phyloP scores from a whole-genome alignment of 2,329 filamentous ascomycete species.

The Catunica adiposa region DNA sequence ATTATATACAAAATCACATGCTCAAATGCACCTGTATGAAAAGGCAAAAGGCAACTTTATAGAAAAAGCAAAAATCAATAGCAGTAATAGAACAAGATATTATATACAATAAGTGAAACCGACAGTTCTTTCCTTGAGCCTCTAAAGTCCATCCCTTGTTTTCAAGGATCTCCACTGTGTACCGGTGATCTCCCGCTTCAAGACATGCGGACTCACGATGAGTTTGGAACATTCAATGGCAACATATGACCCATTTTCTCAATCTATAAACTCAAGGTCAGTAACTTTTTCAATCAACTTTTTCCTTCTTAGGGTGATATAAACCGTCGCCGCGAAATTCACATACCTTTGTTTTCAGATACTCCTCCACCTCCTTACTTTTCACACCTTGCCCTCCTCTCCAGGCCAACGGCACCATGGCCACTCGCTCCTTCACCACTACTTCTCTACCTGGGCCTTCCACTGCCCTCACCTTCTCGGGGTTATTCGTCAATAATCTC shows the following conservation, averaged over 20 bases:
- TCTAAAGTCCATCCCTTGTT: too few relatives aligned
- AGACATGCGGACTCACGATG: neutral
- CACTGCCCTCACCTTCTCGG: constrained; percentile 87
- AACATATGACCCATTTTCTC: constrained; percentile 78
- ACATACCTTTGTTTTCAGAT: constrained; percentile 81
- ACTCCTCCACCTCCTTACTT: constrained; percentile 81
- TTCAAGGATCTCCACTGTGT: neutral
- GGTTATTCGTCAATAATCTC: constrained; percentile 83
- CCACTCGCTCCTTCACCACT: constrained; percentile 71
- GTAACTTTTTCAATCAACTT: neutral
- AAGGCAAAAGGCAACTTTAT: neutral
- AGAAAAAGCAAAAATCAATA: constrained; percentile 3
- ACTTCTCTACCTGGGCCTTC: constrained; percentile 84
- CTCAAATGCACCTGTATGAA: neutral
- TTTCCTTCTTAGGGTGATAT: too few relatives aligned
- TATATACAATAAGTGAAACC: neutral
- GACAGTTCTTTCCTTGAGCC: too few relatives aligned
- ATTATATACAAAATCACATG: neutral
- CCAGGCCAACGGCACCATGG: constrained; percentile 94
- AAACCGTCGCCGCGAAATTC: neutral
- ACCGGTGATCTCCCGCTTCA: neutral
- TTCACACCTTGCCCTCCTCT: constrained; percentile 68
- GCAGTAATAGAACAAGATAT: neutral
- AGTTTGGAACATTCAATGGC: constrained; percentile 28
- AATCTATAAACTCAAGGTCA: constrained; percentile 36